Conservation (phyloP, 257 asterid species). For the Lithospermum erythrorhizon region DNA sequence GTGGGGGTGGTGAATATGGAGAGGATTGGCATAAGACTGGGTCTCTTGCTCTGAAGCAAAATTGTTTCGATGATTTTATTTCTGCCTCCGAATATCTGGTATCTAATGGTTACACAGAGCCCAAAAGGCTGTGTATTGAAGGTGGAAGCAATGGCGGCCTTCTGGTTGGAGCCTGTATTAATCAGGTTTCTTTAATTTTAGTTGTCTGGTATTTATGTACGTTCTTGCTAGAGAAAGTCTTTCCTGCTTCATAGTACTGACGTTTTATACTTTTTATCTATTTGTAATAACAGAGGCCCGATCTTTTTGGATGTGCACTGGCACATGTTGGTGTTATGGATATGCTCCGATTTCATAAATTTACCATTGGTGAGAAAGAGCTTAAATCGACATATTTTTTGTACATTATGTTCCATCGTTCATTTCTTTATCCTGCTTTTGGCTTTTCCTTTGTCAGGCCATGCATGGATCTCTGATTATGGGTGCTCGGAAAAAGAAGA, state of each 20-base stretch:
- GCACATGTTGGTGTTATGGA: slow-evolving; percentile 99
- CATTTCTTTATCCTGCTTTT: background rate
- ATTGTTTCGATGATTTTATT: slow-evolving; percentile 82
- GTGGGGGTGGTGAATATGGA: slow-evolving; percentile 99
- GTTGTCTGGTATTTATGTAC: background rate
- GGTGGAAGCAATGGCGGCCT: slow-evolving; percentile 99
- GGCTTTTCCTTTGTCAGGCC: slow-evolving; percentile 36
- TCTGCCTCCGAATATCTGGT: slow-evolving; percentile 73
- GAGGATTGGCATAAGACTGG: slow-evolving; percentile 98
- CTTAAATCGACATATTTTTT: background rate
- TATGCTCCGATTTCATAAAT: slow-evolving; percentile 96
- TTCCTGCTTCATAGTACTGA: background rate
- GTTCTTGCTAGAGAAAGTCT: background rate
- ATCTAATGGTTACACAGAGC: slow-evolving; percentile 77
- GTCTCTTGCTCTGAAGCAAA: slow-evolving; percentile 70
- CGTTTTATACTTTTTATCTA: background rate
- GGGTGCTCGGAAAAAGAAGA: slow-evolving; percentile 95
- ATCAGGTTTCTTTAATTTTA: slow-evolving; percentile 47
- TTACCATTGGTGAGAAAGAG: slow-evolving; percentile 66
- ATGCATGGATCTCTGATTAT: slow-evolving; percentile 96
- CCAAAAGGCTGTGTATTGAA: slow-evolving; percentile 82
- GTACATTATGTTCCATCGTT: background rate
- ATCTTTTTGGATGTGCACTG: slow-evolving; percentile 92
- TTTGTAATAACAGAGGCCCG: slow-evolving; percentile 67
- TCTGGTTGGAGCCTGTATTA: slow-evolving; percentile 83